Evolutionary conservation across 2,329 filamentous ascomycete species (phyloP), one percentile per base, ranked within the genome.

Genomic region (Blumeria graminis): DNA sequence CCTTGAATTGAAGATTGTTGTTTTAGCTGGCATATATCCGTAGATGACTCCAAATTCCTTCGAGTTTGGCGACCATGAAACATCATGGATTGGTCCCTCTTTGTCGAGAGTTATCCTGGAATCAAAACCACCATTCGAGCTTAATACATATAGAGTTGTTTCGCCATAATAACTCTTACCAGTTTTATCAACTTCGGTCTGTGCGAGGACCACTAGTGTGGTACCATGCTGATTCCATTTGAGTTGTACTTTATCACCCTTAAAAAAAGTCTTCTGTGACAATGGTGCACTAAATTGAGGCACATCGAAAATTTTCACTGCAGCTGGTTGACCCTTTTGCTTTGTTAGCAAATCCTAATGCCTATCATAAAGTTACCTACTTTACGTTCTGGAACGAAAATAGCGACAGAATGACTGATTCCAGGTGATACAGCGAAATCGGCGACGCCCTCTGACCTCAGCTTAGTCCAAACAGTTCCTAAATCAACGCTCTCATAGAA

Each of bases 81-180:
- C 90, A 67, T 98, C 92, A 69, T 96, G 90, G 64, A 96, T 95
- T 5, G 92, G 92, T 0, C 92, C 92, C 68, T 96, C 90, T 72
- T 96, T 96, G 70, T 98, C 92, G 55, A 95, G 75, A 60, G 84
- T 79, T 62, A 98, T 82, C 63, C 92, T 82, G 58, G 90, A 92
- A 69, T 98, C 92, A 65, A 96, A 93, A 52, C 82, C 81, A 60
- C 89, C 90, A 65, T 84, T 93, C 61, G 88, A 84, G 69, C 86
- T 94, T 60, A 98, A 77, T 63, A 98, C 77, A 71, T 96, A 96
- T 67, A 98, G 81, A 61, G 86, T 96, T 9, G 92, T 96, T 73
- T 98, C 92, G 67, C 92, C 92, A 64, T 98, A 98, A 73, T 98
- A 98, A 71, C 87, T 95, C 80, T 96, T 96, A 71, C 93, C 93